These are phyloP conservation scores for Aphanomyces euteiches DNA, from an alignment of 352 stramenopile genomes.

Conservation along the genomic window DNA sequence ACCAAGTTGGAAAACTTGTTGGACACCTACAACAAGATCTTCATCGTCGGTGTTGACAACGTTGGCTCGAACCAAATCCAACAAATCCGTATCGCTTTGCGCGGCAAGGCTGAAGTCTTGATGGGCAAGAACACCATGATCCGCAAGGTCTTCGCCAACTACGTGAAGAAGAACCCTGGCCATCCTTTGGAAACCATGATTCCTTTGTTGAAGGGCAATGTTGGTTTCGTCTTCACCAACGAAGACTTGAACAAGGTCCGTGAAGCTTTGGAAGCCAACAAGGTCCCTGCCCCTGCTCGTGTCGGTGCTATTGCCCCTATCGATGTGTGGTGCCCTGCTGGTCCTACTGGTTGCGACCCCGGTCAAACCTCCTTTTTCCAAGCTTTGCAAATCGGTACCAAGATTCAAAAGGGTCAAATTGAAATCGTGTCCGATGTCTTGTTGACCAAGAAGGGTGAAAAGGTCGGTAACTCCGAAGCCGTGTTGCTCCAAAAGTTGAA, in stretches of 20 bases:
- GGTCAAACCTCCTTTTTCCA: slow-evolving; percentile 99
- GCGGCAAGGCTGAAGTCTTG: slow-evolving; percentile 93
- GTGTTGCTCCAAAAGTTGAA: slow-evolving; percentile 98
- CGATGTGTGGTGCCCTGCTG: slow-evolving; percentile 96
- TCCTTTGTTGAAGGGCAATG: slow-evolving; percentile 92
- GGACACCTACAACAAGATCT: slow-evolving; percentile 96
- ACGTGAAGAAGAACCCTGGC: slow-evolving; percentile 95
- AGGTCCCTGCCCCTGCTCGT: slow-evolving; percentile 94
- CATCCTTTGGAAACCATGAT: slow-evolving; percentile 90
- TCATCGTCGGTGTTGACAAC: slow-evolving; percentile 99
- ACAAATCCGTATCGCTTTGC: slow-evolving; percentile 94
- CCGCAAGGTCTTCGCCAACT: slow-evolving; percentile 97
- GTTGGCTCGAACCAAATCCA: slow-evolving; percentile 99
- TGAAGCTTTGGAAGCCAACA: slow-evolving; percentile 83
- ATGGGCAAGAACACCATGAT: slow-evolving; percentile 99
- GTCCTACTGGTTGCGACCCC: slow-evolving; percentile 98
- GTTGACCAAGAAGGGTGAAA: slow-evolving; percentile 93
- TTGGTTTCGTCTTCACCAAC: slow-evolving; percentile 99
- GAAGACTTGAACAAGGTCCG: slow-evolving; percentile 92
- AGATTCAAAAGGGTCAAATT: slow-evolving; percentile 99
- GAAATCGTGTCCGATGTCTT: slow-evolving; percentile 98
- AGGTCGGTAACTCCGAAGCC: slow-evolving; percentile 98
- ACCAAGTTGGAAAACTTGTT: slow-evolving; percentile 93
- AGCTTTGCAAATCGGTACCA: slow-evolving; percentile 97
- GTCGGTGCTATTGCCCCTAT: slow-evolving; percentile 93